These are phyloP conservation scores for Boletellus ananiceps DNA, from an alignment of 768 basidiomycete species.

Conservation along the genomic window DNA sequence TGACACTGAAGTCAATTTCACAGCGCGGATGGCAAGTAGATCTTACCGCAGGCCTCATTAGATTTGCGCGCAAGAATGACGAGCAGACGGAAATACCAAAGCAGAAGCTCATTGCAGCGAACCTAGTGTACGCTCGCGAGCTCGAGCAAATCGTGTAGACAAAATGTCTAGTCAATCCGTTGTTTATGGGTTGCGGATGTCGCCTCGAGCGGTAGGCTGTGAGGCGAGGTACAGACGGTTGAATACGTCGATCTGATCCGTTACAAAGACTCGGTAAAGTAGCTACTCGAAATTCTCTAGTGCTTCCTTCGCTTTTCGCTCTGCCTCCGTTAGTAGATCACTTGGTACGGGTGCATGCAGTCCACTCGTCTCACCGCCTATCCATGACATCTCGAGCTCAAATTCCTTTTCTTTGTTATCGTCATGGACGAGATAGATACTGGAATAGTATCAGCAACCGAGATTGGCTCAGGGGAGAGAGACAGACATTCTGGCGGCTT, in stretches of 20 bases:
- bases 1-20: not conserved
- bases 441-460: slow-evolving; percentile 31
- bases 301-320: slow-evolving; percentile 80
- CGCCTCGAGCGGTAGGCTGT: not conserved
- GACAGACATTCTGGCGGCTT: slow-evolving; percentile 92
- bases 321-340: slow-evolving; percentile 81
- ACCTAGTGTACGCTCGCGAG: slow-evolving; percentile 78
- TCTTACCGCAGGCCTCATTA: slow-evolving; percentile 61
- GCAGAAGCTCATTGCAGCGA: slow-evolving; percentile 73
- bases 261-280: slow-evolving; percentile 15
- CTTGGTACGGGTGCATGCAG: slow-evolving; percentile 80
- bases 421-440: slow-evolving; percentile 96
- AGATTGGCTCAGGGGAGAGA: not conserved
- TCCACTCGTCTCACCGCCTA: slow-evolving; percentile 77
- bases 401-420: slow-evolving; percentile 98
- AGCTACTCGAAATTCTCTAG: slow-evolving; percentile 61
- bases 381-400: slow-evolving; percentile 97
- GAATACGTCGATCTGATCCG: slow-evolving; percentile 13
- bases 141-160: slow-evolving; percentile 84
- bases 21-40: slow-evolving; percentile 87
- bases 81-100: slow-evolving; percentile 84
- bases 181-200: not conserved
- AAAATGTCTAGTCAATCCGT: not conserved
- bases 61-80: slow-evolving; percentile 76
- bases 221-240: slow-evolving; percentile 4